Conservation (phyloP, 306 rosid species). For the Prunus fruticosa region DNA sequence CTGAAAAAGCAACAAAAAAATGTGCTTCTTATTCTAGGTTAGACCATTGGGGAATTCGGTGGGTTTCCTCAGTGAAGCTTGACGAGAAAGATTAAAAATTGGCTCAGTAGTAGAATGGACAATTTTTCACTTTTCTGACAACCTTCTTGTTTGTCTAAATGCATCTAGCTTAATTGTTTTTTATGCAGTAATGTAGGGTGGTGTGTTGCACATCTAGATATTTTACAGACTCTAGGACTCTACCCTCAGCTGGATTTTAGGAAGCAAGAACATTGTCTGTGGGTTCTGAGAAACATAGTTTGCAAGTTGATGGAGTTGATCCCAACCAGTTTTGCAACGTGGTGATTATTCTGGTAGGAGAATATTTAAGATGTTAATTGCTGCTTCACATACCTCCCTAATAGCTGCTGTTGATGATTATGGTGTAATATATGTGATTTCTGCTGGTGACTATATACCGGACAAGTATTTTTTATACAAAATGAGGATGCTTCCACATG, state of each 20-base stretch:
- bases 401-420: conserved; percentile 73
- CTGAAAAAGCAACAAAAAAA: conserved; percentile 33
- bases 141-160: conserved; percentile 73
- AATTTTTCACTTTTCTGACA: conserved; percentile 74
- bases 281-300: conserved; percentile 26
- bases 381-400: conserved; percentile 67
- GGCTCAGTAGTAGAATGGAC: conserved; percentile 54
- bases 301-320: conserved; percentile 33
- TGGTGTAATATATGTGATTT: conserved; percentile 73
- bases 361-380: conserved; percentile 68
- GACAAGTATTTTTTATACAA: conserved; percentile 34
- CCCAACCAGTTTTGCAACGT: conserved; percentile 30
- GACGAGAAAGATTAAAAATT: conserved; percentile 51
- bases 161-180: conserved; percentile 67
- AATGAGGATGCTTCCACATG: conserved; percentile 57
- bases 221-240: conserved; percentile 50
- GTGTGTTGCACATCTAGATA: conserved; percentile 62
- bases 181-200: conserved; percentile 66
- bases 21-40: conserved; percentile 69
- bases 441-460: conserved; percentile 37
- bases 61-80: conserved; percentile 74
- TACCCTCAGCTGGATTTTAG: conserved; percentile 37
- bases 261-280: conserved; percentile 26
- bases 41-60: conserved; percentile 59
- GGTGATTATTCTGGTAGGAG: conserved; percentile 35